Conservation (phyloP, 257 asterid genomes). For the Primulina tabacum region DNA sequence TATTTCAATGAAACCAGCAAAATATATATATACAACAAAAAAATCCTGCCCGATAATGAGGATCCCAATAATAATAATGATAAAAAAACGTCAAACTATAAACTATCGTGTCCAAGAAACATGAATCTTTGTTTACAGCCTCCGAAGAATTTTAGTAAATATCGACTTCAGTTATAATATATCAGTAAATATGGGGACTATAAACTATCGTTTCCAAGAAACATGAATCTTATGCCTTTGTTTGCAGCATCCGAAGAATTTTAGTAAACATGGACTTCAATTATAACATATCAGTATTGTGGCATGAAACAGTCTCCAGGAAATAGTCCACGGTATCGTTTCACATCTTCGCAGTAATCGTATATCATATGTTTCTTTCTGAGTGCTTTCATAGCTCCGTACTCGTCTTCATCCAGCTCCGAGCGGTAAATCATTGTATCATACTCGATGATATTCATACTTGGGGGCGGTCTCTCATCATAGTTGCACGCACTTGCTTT, state of each 20-base stretch:
- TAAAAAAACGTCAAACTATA: too few relatives aligned
- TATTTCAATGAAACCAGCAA: background rate
- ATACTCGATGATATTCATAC: conserved; percentile 30
- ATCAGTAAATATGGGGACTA: background rate
- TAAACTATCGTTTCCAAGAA: background rate
- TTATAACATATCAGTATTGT: conserved; percentile 19
- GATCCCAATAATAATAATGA: background rate
- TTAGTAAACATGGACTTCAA: background rate
- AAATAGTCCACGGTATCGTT: conserved; percentile 33
- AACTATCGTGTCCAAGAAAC: background rate
- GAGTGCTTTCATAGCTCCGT: background rate
- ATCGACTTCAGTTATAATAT: background rate
- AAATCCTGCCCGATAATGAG: background rate
- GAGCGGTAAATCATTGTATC: conserved; percentile 27
- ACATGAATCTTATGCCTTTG: background rate
- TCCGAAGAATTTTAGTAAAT: too few relatives aligned
- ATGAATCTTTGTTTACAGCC: background rate
- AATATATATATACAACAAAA: too few relatives aligned
- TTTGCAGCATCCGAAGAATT: background rate
- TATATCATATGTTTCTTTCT: conserved; percentile 38
- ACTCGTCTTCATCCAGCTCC: conserved; percentile 29
- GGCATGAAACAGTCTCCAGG: conserved; percentile 41
- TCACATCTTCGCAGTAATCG: conserved; percentile 42
- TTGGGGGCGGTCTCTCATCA: conserved; percentile 22
- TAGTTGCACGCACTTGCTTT: conserved; percentile 43